Evolutionary conservation across 345 rosid species (phyloP), one percentile per base, ranked within the genome.

Genomic region (Gossypium arboreum): DNA sequence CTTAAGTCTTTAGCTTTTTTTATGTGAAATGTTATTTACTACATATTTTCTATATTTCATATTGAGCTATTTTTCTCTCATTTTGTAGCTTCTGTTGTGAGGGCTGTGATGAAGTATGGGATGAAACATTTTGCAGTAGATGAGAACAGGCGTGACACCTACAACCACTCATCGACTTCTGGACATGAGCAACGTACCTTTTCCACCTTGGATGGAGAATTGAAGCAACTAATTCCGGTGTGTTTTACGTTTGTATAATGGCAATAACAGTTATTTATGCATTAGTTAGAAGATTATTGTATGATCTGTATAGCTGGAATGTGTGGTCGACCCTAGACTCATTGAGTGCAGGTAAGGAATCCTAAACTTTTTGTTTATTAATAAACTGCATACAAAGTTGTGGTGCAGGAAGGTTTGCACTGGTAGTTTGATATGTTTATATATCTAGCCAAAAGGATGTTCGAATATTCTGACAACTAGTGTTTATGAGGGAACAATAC

Each of bases 51-150:
- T 45, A 27, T 47, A 29, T 20, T 47, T 10, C 56, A 17, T 75
- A 51, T 74, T 78, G 34, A 34, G 34, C 29, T 69, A 25, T 63
- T 62, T 68, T 78, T 60, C 73, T 78, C 34, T 77, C 83, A 55
- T 45, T 54, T 75, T 88, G 82, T 85, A 95, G 99, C 93, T 71
- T 95, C 98, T 76, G 98, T 95, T 72, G 85, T 90, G 78, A 95
- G 80, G 88, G 92, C 94, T 25, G 97, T 92, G 55, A 78, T 83
- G 81, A 95, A 87, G 82, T 87, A 91, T 73, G 98, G 96, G 73
- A 93, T 86, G 92, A 95, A 91, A 81, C 91, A 88, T 43, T 83
- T 80, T 83, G 73, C 81, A 34, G 76, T 91, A 52, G 97, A 93
- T 78, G 99, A 91, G 79, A 89, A 90, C 80, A 93, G 75, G 77